Base-by-base conservation (phyloP, 1,139 yeast genomes). In the Taphrina communis region DNA sequence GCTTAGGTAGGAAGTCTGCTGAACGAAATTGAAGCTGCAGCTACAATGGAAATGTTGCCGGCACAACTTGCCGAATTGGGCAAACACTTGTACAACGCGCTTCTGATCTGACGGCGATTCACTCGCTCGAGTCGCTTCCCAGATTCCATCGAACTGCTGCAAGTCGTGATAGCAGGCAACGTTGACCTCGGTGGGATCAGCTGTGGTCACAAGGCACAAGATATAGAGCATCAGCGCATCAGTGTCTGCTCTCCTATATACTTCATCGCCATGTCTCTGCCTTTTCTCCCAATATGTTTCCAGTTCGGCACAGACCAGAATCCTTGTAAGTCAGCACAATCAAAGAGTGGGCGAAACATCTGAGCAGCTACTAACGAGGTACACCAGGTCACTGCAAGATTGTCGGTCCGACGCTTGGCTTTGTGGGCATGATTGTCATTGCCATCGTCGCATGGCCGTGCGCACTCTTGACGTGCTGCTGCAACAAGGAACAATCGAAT, bases 401-500 rank as follows among this genome's bases (percentile, higher is more conserved):
- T 36, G 56, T 67, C 41, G 70, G 67, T 7, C 70, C 70, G n/a
- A 67, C 70, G 11, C 58, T 67, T 12, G 70, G 70, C 8, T 67
- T 67, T n/a, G 36, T 67, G 12, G 63, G 50, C 6, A 55, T 56
- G 61, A 56, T 67, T 35, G 61, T 53, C 35, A 51, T 60, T 14
- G 70, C 70, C 9, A 56, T 67, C n/a, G 50, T 67, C 12, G 61
- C 63, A 19, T 67, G 70, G 70, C 70, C 70, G n/a, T 46, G 60
- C 14, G 69, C 61, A 8, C 55, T 63, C 25, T 35, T 63, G 35
- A 55, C 58, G 36, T 51, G 63, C 25, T 65, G 69, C 41, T 65
- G 69, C 36, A 65, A 50, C 51, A 31, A 42, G 39, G 66, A 61
- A 38, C 44, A 61, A 19, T 65, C 66, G 17, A 61, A 61, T 39